Conservation (phyloP, 2,329 filamentous ascomycete genomes). For the Oidium heveae region DNA sequence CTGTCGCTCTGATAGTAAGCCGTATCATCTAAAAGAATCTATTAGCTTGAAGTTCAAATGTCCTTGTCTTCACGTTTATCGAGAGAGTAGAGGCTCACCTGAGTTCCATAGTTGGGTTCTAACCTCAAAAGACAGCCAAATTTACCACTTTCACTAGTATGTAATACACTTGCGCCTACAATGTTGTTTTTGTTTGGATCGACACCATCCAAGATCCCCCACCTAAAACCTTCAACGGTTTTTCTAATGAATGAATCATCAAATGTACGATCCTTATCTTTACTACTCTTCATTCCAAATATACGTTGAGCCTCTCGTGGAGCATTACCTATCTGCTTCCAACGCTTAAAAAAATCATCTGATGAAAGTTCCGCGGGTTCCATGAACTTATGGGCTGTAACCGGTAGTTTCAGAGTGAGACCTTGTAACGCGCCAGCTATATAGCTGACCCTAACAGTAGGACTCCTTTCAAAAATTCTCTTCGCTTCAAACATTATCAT, state of each 20-base stretch:
- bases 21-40: conserved; percentile 57
- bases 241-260: conserved; percentile 44
- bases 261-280: conserved; percentile 34
- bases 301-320: conserved; percentile 74
- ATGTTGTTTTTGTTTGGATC: conserved; percentile 88
- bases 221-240: conserved; percentile 64
- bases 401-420: conserved; percentile 69
- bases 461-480: conserved; percentile 54
- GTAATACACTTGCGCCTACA: conserved; percentile 70
- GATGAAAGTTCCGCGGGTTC: conserved; percentile 62
- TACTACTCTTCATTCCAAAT: conserved; percentile 37
- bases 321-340: conserved; percentile 88
- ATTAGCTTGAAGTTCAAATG: conserved; percentile 3
- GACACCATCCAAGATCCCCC: conserved; percentile 63
- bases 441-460: conserved; percentile 85
- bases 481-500: conserved; percentile 86
- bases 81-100: conserved; percentile 27
- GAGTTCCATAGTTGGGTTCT: conserved; percentile 79
- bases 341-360: conserved; percentile 96
- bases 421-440: conserved; percentile 83
- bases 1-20: conserved; percentile 77
- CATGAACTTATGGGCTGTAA: conserved; percentile 90
- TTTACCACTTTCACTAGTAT: conserved; percentile 64
- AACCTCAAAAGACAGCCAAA: conserved; percentile 80
- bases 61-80: not conserved